These are phyloP conservation scores for Bromus sterilis DNA, from an alignment of 176 grass and related monocot species.

Conservation along the genomic window DNA sequence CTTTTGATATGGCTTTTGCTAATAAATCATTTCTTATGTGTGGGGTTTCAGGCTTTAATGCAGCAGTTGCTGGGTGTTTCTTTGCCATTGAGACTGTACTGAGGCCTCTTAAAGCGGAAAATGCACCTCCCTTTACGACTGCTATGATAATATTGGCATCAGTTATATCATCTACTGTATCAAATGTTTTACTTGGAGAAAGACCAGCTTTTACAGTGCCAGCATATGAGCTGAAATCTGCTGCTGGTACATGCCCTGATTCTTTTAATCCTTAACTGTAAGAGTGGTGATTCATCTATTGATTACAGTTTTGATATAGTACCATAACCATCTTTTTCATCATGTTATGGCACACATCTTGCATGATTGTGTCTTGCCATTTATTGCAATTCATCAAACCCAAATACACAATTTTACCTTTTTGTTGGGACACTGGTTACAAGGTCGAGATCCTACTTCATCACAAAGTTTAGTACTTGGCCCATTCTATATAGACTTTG, in stretches of 20 bases:
- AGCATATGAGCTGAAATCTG: slow-evolving; percentile 90
- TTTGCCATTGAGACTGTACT: slow-evolving; percentile 98
- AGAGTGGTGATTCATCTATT: not conserved
- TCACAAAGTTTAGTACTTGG: not conserved
- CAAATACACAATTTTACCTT: not conserved
- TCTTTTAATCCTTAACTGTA: slow-evolving; percentile 17
- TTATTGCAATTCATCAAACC: not conserved
- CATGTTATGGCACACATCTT: not conserved
- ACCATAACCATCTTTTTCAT: not conserved
- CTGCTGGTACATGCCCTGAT: slow-evolving; percentile 70
- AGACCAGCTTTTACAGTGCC: slow-evolving; percentile 92
- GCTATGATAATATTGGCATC: slow-evolving; percentile 98
- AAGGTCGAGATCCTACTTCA: not conserved
- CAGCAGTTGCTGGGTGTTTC: slow-evolving; percentile 93
- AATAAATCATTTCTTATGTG: not conserved
- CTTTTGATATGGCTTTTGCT: not conserved
- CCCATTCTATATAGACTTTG: not conserved
- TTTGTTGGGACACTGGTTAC: not conserved
- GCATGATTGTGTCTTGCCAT: not conserved
- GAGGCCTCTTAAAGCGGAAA: slow-evolving; percentile 90
- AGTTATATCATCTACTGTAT: slow-evolving; percentile 95
- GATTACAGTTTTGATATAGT: not conserved
- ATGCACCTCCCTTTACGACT: slow-evolving; percentile 94
- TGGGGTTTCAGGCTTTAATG: slow-evolving; percentile 80
- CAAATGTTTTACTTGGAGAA: slow-evolving; percentile 95